These are phyloP conservation scores for Lophiotrema nucula DNA, from an alignment of 495 filamentous ascomycete genomes.

Conservation along the genomic window DNA sequence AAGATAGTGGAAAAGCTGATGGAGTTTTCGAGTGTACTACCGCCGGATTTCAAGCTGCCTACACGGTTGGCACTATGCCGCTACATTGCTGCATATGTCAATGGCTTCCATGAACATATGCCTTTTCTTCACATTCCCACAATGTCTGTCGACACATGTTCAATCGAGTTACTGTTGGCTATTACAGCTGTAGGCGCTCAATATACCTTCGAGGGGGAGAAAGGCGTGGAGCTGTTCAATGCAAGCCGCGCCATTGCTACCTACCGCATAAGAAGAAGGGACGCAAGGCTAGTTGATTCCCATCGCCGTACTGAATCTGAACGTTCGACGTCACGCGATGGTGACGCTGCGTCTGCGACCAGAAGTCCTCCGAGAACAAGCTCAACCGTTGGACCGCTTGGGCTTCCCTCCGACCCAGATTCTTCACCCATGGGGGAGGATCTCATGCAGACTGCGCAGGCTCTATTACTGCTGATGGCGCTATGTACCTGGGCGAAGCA, in stretches of 20 bases:
- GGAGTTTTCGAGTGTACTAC: slow-evolving; percentile 66
- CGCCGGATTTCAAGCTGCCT: slow-evolving; percentile 59
- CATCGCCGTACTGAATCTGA: slow-evolving; percentile 25
- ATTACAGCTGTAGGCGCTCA: slow-evolving; percentile 65
- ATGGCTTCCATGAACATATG: slow-evolving; percentile 66
- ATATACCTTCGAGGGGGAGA: slow-evolving; percentile 54
- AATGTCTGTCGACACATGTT: slow-evolving; percentile 51
- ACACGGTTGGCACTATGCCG: slow-evolving; percentile 64
- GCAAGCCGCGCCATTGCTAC: slow-evolving; percentile 57
- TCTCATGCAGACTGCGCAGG: slow-evolving; percentile 57
- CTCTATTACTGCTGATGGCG: slow-evolving; percentile 56
- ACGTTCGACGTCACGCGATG: slow-evolving; percentile 8
- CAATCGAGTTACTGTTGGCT: slow-evolving; percentile 61
- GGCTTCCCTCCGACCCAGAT: slow-evolving; percentile 29
- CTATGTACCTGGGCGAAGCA: slow-evolving; percentile 56
- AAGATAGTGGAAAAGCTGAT: slow-evolving; percentile 60
- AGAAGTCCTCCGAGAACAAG: slow-evolving; percentile 10
- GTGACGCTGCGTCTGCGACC: slow-evolving; percentile 2
- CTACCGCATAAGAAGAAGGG: slow-evolving; percentile 50
- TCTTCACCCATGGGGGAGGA: slow-evolving; percentile 44
- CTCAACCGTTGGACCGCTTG: slow-evolving; percentile 25
- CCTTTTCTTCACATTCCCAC: slow-evolving; percentile 69
- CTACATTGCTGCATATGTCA: slow-evolving; percentile 66
- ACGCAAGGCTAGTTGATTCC: slow-evolving; percentile 41
- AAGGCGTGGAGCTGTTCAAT: slow-evolving; percentile 69